Evolutionary conservation across 108 stramenopile species (phyloP), one percentile per base, ranked within the genome.

Genomic region (Fragilariopsis cylindrus): DNA sequence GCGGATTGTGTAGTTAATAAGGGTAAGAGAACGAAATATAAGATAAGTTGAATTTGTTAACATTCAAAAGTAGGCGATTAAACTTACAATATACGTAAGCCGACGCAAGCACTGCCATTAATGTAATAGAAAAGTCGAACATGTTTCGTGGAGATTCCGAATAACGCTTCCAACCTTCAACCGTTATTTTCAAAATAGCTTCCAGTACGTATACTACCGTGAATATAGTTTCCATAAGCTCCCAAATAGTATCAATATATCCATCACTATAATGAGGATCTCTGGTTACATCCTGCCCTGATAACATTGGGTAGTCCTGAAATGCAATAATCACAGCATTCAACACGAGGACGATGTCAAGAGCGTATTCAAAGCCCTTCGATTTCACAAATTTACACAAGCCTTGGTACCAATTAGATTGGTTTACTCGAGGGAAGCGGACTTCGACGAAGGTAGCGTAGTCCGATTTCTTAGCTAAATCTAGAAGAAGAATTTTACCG

Each of bases 111-210:
- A 92, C 54, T 18, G 80, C 82, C 15, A 84, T 48, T 5, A 85
- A 52, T 8, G 94, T 95, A 15, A 95, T 77, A 3, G 64, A 21
- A 40, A 87, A 83, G 74, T 95, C 94, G 72, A 91, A 95, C 15
- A 84, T 47, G 62, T 95, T 92, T 16, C 88, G 76, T 12, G 69
- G 60, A 4, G 79, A 81, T 57, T 87, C 85, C 19, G 60, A 39
- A 65, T 92, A 95, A 30, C 42, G 70, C 39, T 82, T 84, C 88
- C 90, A 88, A 12, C 91, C 91, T 56, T 82, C 67, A 15, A 90
- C 84, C 9, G 74, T 52, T 15, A 95, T 72, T 76, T 92, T 95
- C 16, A 85, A 16, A 2, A 72, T 42, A n/a, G 75, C 87, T 72
- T 95, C 94, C 18, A 89, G 9, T 5, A 65, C 73, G 67, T 92